Evolutionary conservation across 2,329 filamentous ascomycete genomes (phyloP).

Genomic region (Passalora sequoiae): DNA sequence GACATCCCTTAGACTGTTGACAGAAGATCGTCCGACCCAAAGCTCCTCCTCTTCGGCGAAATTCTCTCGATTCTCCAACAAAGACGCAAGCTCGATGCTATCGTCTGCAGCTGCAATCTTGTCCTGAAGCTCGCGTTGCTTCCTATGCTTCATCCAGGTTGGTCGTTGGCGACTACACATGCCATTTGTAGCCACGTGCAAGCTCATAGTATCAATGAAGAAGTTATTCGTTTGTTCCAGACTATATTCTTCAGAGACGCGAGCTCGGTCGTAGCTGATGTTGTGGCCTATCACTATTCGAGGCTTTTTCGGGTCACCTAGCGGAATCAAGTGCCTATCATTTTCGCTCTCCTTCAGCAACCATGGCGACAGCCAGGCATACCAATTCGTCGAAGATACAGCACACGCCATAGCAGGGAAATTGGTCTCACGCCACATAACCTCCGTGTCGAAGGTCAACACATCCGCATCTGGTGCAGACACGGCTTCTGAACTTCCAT

Average conservation of each 20-base stretch:
- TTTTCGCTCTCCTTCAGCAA: conserved; percentile 74
- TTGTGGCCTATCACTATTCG: conserved; percentile 91
- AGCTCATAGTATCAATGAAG: conserved; percentile 95
- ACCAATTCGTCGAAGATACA: conserved; percentile 84
- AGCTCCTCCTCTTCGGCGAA: conserved; percentile 86
- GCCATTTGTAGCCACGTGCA: conserved; percentile 95
- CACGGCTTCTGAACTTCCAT: conserved; percentile 67
- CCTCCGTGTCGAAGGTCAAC: conserved; percentile 92
- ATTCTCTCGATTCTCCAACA: conserved; percentile 57
- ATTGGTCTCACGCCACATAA: conserved; percentile 87
- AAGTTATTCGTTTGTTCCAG: conserved; percentile 75
- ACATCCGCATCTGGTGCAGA: conserved; percentile 73
- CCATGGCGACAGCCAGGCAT: conserved; percentile 96
- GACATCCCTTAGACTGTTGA: conserved; percentile 92
- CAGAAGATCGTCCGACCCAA: conserved; percentile 90
- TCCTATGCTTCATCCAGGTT: conserved; percentile 95
- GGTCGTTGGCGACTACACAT: conserved; percentile 97
- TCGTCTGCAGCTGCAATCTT: conserved; percentile 68
- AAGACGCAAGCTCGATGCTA: conserved; percentile 62
- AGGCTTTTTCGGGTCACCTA: conserved; percentile 69
- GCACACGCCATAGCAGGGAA: conserved; percentile 98
- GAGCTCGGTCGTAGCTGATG: conserved; percentile 86
- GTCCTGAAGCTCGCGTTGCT: conserved; percentile 77
- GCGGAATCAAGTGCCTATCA: conserved; percentile 74
- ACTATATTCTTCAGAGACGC: conserved; percentile 83